Base-by-base conservation (phyloP, 495 filamentous ascomycete species). In the Cairneyella variabilis region DNA sequence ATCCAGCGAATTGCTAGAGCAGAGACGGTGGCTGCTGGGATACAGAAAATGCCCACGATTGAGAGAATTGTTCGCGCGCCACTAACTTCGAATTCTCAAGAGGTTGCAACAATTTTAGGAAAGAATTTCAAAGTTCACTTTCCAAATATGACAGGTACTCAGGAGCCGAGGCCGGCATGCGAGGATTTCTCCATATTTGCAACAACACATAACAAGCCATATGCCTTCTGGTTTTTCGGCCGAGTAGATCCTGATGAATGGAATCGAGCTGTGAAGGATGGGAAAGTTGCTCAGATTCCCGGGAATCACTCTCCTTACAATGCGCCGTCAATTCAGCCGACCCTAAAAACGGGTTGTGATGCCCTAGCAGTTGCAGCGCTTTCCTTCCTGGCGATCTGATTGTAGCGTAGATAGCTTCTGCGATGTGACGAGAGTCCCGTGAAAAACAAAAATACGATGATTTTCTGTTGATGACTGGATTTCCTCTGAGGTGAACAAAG, bases 111-210 rank as follows among this genome's bases (percentile, higher is more conserved):
- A 11, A 73, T 65, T 53, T 44, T 41, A 28, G 50, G 46, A 12
- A 22, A 8, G 25, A 63, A 3, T 53, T 52, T 9, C 53, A 7
- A 39, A n/a, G n/a, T n/a, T n/a, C n/a, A n/a, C n/a, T n/a, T n/a
- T n/a, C n/a, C n/a, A n/a, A n/a, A n/a, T n/a, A n/a, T n/a, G n/a
- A n/a, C n/a, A n/a, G n/a, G n/a, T 62, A 20, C 30, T 60, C 14
- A 40, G 60, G 38, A 43, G 58, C 18, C 20, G n/a, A n/a, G n/a
- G n/a, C n/a, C n/a, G n/a, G n/a, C n/a, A n/a, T 76, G 71, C 57
- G 81, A 84, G 62, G 82, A 85, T 54, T 81, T 85, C 57, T 69
- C 74, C 2, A 66, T 76, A 27, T 66, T 84, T 30, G 79, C 74
- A 3, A 78, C 70, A 3, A 68, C 52, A 3, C 69, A 71, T 1